phyloP scores from a whole-genome alignment of 495 filamentous ascomycete species.

The Sordaria brevicollis region DNA sequence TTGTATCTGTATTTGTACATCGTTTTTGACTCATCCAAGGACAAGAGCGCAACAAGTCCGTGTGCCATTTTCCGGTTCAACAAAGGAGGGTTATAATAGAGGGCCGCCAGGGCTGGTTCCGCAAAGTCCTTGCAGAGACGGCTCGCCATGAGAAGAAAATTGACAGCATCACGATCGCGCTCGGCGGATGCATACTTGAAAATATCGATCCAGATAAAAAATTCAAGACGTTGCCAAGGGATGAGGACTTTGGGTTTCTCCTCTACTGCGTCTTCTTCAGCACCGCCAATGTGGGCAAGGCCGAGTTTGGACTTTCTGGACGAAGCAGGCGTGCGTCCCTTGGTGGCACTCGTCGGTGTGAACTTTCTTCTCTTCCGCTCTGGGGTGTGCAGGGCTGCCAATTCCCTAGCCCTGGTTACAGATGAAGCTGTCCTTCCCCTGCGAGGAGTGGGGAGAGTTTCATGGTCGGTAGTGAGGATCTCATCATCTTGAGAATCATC shows the following conservation, averaged over 20 bases:
- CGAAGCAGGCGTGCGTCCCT: not conserved
- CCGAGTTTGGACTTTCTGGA: not conserved
- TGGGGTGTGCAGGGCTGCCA: not conserved
- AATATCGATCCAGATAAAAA: constrained; percentile 57
- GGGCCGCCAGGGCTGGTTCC: constrained; percentile 63
- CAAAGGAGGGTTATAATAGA: constrained; percentile 59
- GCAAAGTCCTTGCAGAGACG: constrained; percentile 53
- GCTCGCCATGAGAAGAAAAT: constrained; percentile 53
- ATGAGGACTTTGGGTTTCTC: constrained; percentile 32
- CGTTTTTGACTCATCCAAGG: constrained; percentile 30
- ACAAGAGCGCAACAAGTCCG: constrained; percentile 22
- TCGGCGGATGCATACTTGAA: constrained; percentile 51
- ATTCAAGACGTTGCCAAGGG: constrained; percentile 56
- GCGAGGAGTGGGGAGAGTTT: not conserved
- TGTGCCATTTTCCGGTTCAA: constrained; percentile 38
- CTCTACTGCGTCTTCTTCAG: not conserved
- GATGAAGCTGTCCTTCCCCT: not conserved
- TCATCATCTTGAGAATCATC: constrained; percentile 1
- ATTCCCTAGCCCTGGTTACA: not conserved
- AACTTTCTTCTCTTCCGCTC: not conserved
- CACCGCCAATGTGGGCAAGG: not conserved
- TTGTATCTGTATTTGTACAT: constrained; percentile 51
- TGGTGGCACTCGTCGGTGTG: not conserved
- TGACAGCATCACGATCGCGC: constrained; percentile 41
- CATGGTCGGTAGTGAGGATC: not conserved